A percentile compares a stretch with the other conserved stretches of the same genome.
Conservation (phyloP, 2,329 filamentous ascomycete genomes). For the Botrytis fabae region DNA sequence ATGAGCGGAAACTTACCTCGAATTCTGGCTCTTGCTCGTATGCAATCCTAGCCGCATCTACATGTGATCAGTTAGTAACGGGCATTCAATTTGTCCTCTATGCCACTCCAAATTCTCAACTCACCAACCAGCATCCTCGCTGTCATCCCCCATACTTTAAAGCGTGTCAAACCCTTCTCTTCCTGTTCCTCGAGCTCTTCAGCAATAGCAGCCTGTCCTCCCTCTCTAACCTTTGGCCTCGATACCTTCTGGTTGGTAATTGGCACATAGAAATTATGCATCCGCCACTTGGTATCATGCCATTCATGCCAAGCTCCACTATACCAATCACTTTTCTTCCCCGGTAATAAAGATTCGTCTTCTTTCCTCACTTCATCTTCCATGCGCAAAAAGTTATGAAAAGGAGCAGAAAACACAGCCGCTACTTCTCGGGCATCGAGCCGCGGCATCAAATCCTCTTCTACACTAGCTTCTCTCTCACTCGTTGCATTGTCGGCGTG, state of each 20-base stretch:
- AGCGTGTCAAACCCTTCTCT: conserved; percentile 53
- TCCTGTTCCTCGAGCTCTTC: conserved; percentile 51
- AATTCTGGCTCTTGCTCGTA: conserved; percentile 84
- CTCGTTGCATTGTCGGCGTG: conserved; percentile 56
- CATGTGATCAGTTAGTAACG: not conserved
- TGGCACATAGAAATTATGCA: conserved; percentile 93
- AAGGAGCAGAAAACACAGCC: conserved; percentile 87
- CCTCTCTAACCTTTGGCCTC: conserved; percentile 50
- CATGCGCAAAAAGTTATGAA: conserved; percentile 74
- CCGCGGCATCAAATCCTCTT: conserved; percentile 72
- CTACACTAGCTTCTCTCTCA: conserved; percentile 50
- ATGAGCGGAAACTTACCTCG: conserved; percentile 55
- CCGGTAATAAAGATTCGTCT: conserved; percentile 32
- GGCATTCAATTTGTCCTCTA: not conserved
- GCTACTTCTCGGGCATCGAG: conserved; percentile 90
- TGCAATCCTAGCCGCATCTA: conserved; percentile 80
- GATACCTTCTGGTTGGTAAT: conserved; percentile 69
- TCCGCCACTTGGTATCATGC: conserved; percentile 74
- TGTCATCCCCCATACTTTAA: conserved; percentile 94
- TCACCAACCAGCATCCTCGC: conserved; percentile 72
- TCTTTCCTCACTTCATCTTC: conserved; percentile 54
- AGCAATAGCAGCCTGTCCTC: conserved; percentile 48
- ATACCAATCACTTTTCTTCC: conserved; percentile 65
- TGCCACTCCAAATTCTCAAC: not conserved
- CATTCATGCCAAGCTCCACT: conserved; percentile 78